Base-by-base conservation (phyloP, 2,329 filamentous ascomycete species). In the Fusarium nematophilum region DNA sequence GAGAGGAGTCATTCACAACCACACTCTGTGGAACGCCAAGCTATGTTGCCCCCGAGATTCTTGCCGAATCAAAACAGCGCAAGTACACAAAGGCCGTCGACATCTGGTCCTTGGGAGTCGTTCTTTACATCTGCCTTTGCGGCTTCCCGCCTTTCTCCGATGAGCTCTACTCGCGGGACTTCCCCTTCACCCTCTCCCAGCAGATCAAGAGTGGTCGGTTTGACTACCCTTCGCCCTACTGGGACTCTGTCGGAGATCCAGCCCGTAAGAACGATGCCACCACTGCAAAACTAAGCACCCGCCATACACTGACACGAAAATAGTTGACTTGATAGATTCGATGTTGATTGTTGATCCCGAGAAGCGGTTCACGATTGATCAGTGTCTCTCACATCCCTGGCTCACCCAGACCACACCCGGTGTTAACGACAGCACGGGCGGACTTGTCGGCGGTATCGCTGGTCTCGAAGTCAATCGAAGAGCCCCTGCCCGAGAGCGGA, bases 91-190 rank as follows among this genome's bases (percentile, higher is more conserved):
- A 93, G 70, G 93, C 93, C 3, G 95, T 99, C 9, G 95, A 99
- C 73, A 83, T 98, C 34, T 98, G 95, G 95, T 97, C 93, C 2
- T 83, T 98, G 1, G 95, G 95, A n/a, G 95, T 99, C 3, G 94
- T 99, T 4, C 83, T 99, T 18, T 99, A 98, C 77, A 98, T 98
- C 68, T 97, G 93, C 72, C 84, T 98, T 5, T 98, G 95, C 72
- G 95, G 95, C 29, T 98, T 98, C 71, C 95, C 94, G 5, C 95
- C 95, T 0, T 99, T 99, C 77, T 96, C 92, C 0, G 95, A 99
- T 69, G 95, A 99, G 76, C 86, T 98, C 0, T 91, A 89, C 76
- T 88, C 87, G 1, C 78, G 78, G 29, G 89, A 96, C 37, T 95
- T 93, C 64, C 95, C 95, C 3, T 97, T 92, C 72, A 92, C 85